phyloP scores from a whole-genome alignment of 176 grass and related monocot genomes.

The Rhynchospora pubera region DNA sequence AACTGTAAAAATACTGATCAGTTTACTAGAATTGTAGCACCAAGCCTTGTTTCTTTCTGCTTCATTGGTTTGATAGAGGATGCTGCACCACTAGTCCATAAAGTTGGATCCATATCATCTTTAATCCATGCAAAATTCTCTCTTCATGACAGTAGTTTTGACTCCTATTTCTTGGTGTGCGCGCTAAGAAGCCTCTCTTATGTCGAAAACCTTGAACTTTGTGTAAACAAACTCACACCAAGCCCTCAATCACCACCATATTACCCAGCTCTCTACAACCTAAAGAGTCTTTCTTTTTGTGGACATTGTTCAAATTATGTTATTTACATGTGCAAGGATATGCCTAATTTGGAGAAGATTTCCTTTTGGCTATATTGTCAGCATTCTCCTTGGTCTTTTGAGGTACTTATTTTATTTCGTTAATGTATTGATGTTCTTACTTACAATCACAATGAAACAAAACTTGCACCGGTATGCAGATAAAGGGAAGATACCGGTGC shows the following conservation, averaged over 20 bases:
- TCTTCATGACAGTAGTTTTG: background rate
- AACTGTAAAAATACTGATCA: background rate
- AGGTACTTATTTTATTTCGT: background rate
- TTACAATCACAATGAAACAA: no score
- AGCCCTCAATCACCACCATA: no score
- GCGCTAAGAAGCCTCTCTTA: background rate
- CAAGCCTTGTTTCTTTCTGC: background rate
- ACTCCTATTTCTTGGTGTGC: background rate
- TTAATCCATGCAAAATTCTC: background rate
- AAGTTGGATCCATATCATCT: background rate
- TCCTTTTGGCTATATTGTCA: background rate
- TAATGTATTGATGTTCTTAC: no score
- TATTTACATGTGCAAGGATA: background rate
- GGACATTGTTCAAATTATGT: background rate
- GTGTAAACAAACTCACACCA: background rate
- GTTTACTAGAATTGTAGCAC: background rate
- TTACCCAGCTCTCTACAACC: no score
- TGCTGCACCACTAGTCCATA: background rate
- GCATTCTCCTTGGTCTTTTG: background rate
- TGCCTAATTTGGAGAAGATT: background rate
- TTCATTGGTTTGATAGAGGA: background rate
- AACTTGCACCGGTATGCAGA: no score
- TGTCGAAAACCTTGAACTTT: background rate
- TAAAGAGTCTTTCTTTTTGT: background rate
- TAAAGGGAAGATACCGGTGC: no score